A percentile compares a stretch with the other conserved stretches of the same genome.
These are phyloP conservation scores for Ophiostoma triangulosporum DNA, from an alignment of 2,329 filamentous ascomycete species.

Conservation along the genomic window DNA sequence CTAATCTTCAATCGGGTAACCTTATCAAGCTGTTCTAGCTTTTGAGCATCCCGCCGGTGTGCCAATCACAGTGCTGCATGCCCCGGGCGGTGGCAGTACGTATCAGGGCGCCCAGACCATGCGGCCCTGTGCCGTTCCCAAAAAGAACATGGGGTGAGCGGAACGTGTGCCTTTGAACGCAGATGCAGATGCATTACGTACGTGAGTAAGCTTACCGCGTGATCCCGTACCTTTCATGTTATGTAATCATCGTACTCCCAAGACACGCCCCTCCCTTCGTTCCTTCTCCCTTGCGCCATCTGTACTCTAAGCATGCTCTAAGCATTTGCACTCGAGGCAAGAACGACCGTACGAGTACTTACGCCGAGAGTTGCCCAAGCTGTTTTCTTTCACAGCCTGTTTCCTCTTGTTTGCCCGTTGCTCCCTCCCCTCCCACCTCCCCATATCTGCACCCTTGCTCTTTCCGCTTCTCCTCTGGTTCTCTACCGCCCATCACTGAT, in stretches of 20 bases:
- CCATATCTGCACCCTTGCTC: neutral
- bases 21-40: neutral
- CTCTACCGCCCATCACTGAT: neutral
- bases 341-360: too few relatives aligned
- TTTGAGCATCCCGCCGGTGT: neutral
- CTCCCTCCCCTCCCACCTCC: slow-evolving; percentile 5
- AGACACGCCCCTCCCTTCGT: too few relatives aligned
- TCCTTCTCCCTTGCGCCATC: too few relatives aligned
- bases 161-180: neutral
- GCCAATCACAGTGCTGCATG: neutral
- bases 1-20: neutral
- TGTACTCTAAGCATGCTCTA: too few relatives aligned
- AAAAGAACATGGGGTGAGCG: neutral
- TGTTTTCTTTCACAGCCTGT: neutral
- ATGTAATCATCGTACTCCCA: too few relatives aligned
- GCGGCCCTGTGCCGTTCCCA: neutral
- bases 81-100: neutral
- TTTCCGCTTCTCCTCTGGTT: neutral
- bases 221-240: too few relatives aligned
- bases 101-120: neutral
- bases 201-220: too few relatives aligned
- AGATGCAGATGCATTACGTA: too few relatives aligned
- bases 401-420: slow-evolving; percentile 5
- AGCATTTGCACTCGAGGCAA: too few relatives aligned
- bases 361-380: neutral